Evolutionary conservation across 2,329 filamentous ascomycete genomes (phyloP).

Genomic region (Celoporthe dispersa): DNA sequence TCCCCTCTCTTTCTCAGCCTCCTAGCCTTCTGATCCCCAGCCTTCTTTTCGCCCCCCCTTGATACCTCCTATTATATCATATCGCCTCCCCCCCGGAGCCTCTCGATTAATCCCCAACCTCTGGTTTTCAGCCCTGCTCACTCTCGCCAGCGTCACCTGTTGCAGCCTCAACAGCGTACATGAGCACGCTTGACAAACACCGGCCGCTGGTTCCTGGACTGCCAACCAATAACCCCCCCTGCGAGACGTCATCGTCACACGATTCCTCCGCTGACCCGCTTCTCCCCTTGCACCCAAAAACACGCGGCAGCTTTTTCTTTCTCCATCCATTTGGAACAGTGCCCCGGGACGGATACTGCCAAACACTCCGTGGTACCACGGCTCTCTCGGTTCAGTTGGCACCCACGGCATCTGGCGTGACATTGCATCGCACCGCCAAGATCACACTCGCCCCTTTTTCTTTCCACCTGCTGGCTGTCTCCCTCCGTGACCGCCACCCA

Average conservation of each 20-base stretch:
- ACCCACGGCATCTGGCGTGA: slow-evolving; percentile 18
- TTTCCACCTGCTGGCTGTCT: slow-evolving; percentile 20
- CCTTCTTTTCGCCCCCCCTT: slow-evolving; percentile 22
- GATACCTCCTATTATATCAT: slow-evolving; percentile 19
- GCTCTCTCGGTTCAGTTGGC: slow-evolving; percentile 9
- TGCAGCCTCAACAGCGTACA: slow-evolving; percentile 14
- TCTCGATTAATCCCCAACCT: not conserved
- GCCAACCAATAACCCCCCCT: slow-evolving; percentile 7
- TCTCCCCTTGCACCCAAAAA: slow-evolving; percentile 21
- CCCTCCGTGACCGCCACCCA: slow-evolving; percentile 21
- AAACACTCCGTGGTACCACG: slow-evolving; percentile 12
- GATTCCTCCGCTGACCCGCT: slow-evolving; percentile 28
- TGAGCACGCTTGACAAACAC: slow-evolving; percentile 20
- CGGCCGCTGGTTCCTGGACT: slow-evolving; percentile 15
- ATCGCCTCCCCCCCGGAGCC: not conserved
- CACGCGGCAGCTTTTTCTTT: slow-evolving; percentile 23
- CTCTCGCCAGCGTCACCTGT: slow-evolving; percentile 3
- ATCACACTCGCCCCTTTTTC: slow-evolving; percentile 21
- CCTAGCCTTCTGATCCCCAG: slow-evolving; percentile 9
- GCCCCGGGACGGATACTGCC: slow-evolving; percentile 9
- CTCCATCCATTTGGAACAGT: slow-evolving; percentile 24
- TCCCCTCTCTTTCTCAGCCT: slow-evolving; percentile 10
- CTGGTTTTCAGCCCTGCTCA: slow-evolving; percentile 12
- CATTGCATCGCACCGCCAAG: slow-evolving; percentile 6
- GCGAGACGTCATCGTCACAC: slow-evolving; percentile 30